Percentiles rank a stretch among this genome's conserved stretches.
Evolutionary conservation across 805 yeast species (phyloP).

Genomic region (Candida vaughaniae): DNA sequence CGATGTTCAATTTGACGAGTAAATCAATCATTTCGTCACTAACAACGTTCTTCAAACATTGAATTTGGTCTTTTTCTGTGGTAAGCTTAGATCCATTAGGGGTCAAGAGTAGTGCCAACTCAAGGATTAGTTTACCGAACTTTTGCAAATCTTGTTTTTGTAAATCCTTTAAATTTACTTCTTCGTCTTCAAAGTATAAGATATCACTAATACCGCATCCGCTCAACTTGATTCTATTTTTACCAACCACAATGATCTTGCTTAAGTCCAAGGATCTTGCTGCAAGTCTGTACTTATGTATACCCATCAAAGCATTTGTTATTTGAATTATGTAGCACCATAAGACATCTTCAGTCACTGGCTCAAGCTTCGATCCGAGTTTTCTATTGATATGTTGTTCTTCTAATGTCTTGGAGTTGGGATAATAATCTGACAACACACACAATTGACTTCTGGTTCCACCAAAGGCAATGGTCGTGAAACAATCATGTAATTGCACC

Average conservation of each 20-base stretch:
- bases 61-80: slow-evolving; percentile 14
- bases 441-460: slow-evolving; percentile 62
- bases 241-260: slow-evolving; percentile 71
- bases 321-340: slow-evolving; percentile 82
- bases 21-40: slow-evolving; percentile 48
- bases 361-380: slow-evolving; percentile 40
- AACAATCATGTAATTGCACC: slow-evolving; percentile 73
- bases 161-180: slow-evolving; percentile 17
- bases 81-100: slow-evolving; percentile 24
- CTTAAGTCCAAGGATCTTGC: slow-evolving; percentile 63
- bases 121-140: slow-evolving; percentile 61
- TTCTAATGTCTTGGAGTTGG: slow-evolving; percentile 66
- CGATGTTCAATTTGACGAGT: slow-evolving; percentile 30
- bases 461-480: slow-evolving; percentile 83
- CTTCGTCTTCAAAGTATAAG: slow-evolving; percentile 38
- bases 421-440: slow-evolving; percentile 82
- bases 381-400: slow-evolving; percentile 62
- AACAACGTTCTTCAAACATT: slow-evolving; percentile 19
- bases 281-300: slow-evolving; percentile 64
- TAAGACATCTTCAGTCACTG: slow-evolving; percentile 60
- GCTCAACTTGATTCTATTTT: slow-evolving; percentile 68
- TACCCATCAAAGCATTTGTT: slow-evolving; percentile 60
- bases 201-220: slow-evolving; percentile 74
- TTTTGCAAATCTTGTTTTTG: slow-evolving; percentile 56
- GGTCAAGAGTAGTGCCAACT: slow-evolving; percentile 45